Conservation (phyloP, 169 alveolate genomes). For the Plasmodium vinckei region DNA sequence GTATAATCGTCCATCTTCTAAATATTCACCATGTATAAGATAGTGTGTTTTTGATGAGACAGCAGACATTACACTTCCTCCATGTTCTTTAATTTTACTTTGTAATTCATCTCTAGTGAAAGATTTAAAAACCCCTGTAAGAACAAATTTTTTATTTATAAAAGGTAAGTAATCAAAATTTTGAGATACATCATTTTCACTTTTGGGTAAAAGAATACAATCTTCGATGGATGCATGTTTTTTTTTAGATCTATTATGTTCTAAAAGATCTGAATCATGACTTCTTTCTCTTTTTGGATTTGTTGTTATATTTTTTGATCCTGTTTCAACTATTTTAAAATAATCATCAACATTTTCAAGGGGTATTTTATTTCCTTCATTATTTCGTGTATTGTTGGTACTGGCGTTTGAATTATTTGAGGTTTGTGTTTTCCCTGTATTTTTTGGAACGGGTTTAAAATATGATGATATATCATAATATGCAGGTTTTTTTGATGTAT, state of each 20-base stretch:
- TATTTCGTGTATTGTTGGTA: neutral
- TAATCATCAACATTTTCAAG: slow-evolving; percentile 27
- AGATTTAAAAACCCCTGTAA: slow-evolving; percentile 90
- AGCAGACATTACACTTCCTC: slow-evolving; percentile 92
- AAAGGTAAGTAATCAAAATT: slow-evolving; percentile 62
- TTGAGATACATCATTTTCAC: neutral
- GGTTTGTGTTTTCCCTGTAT: neutral
- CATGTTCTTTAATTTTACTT: slow-evolving; percentile 86
- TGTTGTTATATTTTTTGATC: neutral
- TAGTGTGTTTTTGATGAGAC: slow-evolving; percentile 93
- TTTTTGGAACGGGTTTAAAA: slow-evolving; percentile 33
- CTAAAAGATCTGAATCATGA: neutral
- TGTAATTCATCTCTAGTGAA: slow-evolving; percentile 87
- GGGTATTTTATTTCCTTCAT: slow-evolving; percentile 3
- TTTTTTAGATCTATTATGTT: slow-evolving; percentile 8
- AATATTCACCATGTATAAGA: slow-evolving; percentile 92
- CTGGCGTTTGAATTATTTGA: neutral
- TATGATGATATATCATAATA: slow-evolving; percentile 53
- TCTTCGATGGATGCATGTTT: slow-evolving; percentile 21
- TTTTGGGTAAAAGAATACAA: neutral
- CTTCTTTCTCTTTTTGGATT: slow-evolving; percentile 47
- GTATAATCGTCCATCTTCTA: slow-evolving; percentile 96
- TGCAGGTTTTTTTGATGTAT: slow-evolving; percentile 8
- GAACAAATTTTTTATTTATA: slow-evolving; percentile 87
- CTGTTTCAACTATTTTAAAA: slow-evolving; percentile 6